Conservation (phyloP, 2,329 filamentous ascomycete genomes). For the Colletotrichum sp. region DNA sequence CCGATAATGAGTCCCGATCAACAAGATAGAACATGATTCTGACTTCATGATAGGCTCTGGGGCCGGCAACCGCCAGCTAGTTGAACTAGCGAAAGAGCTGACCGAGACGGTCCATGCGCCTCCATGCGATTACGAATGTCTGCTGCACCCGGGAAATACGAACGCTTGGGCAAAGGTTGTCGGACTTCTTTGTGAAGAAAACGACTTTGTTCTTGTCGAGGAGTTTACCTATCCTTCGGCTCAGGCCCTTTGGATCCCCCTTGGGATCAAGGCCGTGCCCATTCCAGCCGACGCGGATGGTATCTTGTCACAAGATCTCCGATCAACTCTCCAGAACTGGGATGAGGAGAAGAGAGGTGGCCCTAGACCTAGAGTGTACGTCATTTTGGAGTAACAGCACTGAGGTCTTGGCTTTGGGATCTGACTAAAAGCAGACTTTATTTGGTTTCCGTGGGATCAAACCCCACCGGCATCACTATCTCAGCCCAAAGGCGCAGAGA, state of each 20-base stretch:
- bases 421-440: constrained; percentile 24
- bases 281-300: constrained; percentile 29
- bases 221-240: constrained; percentile 3
- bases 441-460: constrained; percentile 62
- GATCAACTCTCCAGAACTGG: constrained; percentile 27
- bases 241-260: constrained; percentile 33
- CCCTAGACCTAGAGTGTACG: constrained; percentile 24
- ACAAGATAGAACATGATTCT: not conserved
- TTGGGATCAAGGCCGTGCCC: constrained; percentile 30
- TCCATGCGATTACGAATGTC: constrained; percentile 25
- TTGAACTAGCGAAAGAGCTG: constrained; percentile 22
- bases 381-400: fast-evolving
- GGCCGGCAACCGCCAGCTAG: constrained; percentile 23
- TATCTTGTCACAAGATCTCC: constrained; percentile 25
- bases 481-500: constrained; percentile 59
- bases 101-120: constrained; percentile 26
- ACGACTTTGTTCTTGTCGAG: constrained; percentile 22
- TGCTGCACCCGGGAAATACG: constrained; percentile 34
- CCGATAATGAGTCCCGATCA: not conserved
- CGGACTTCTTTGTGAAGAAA: constrained; percentile 17
- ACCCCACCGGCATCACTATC: constrained; percentile 73
- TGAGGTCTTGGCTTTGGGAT: not conserved
- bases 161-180: constrained; percentile 36
- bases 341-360: constrained; percentile 14
- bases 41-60: not conserved